Conservation (phyloP, 306 rosid genomes). For the Biancaea sappan region DNA sequence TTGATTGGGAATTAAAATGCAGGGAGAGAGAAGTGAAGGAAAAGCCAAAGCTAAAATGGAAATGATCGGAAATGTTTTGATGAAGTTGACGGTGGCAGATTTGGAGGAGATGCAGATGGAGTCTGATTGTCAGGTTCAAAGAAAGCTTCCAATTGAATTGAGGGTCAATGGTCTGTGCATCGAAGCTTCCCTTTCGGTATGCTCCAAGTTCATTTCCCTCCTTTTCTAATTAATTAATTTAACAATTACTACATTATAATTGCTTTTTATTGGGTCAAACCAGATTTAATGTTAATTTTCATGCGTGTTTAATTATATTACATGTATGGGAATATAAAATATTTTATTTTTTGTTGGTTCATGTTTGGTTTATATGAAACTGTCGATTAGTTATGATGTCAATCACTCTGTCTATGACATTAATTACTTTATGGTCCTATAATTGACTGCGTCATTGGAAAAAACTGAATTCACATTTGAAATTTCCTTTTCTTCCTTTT, state of each 20-base stretch:
- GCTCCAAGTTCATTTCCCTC: neutral
- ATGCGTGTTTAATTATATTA: neutral
- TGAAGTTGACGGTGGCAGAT: conserved; percentile 49
- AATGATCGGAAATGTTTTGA: conserved; percentile 55
- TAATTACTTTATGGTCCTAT: neutral
- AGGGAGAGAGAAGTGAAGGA: conserved; percentile 42
- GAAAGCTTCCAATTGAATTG: conserved; percentile 55
- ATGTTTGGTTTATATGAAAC: neutral
- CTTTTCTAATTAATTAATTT: too few relatives aligned
- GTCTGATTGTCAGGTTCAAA: conserved; percentile 33
- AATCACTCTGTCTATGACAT: neutral
- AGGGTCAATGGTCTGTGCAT: conserved; percentile 47
- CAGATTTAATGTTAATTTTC: neutral
- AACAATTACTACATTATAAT: neutral
- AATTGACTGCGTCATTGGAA: neutral
- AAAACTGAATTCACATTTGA: neutral
- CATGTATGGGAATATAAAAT: neutral
- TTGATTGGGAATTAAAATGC: neutral
- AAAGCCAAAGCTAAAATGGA: conserved; percentile 33
- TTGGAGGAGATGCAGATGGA: conserved; percentile 33
- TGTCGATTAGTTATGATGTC: neutral
- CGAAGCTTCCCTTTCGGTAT: conserved; percentile 66
- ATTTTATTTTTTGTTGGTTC: neutral
- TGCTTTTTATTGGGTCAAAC: conserved; percentile 23
- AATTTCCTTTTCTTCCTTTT: neutral